phyloP scores from a whole-genome alignment of 2,329 filamentous ascomycete species.

The Aspergillus novoparasiticus region DNA sequence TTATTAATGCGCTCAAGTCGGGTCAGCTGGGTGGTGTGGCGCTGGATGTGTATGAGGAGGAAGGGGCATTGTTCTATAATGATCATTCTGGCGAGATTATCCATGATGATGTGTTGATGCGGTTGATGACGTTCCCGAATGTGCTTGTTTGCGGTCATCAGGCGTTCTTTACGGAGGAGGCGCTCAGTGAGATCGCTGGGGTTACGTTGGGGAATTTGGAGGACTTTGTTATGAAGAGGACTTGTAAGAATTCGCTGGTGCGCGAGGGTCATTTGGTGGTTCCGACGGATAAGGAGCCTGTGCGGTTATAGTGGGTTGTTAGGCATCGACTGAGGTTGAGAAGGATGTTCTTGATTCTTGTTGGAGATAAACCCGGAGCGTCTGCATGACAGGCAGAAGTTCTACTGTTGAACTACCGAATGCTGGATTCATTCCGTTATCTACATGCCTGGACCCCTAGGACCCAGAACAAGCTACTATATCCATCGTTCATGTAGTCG shows the following conservation, averaged over 20 bases:
- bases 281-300: slow-evolving; percentile 28
- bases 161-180: slow-evolving; percentile 70
- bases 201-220: slow-evolving; percentile 61
- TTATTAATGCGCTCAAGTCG: slow-evolving; percentile 63
- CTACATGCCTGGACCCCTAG: not conserved
- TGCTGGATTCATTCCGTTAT: not conserved
- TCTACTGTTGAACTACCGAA: too few species aligned
- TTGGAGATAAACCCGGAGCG: too few species aligned
- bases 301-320: slow-evolving; percentile 25
- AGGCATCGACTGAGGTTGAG: too few species aligned
- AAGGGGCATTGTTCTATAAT: slow-evolving; percentile 62
- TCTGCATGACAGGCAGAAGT: too few species aligned
- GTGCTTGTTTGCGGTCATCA: slow-evolving; percentile 69
- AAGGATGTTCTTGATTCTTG: too few species aligned
- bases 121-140: slow-evolving; percentile 69
- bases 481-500: not conserved
- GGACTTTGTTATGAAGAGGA: slow-evolving; percentile 29
- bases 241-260: slow-evolving; percentile 35
- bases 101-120: slow-evolving; percentile 66
- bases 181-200: slow-evolving; percentile 64
- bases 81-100: slow-evolving; percentile 68
- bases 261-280: slow-evolving; percentile 32
- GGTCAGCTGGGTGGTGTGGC: slow-evolving; percentile 64
- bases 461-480: not conserved
- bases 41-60: slow-evolving; percentile 69